A percentile compares a stretch with the other conserved stretches of the same genome.
These are phyloP conservation scores for Boletus subcaerulescens DNA, from an alignment of 768 basidiomycete genomes.

Conservation along the genomic window DNA sequence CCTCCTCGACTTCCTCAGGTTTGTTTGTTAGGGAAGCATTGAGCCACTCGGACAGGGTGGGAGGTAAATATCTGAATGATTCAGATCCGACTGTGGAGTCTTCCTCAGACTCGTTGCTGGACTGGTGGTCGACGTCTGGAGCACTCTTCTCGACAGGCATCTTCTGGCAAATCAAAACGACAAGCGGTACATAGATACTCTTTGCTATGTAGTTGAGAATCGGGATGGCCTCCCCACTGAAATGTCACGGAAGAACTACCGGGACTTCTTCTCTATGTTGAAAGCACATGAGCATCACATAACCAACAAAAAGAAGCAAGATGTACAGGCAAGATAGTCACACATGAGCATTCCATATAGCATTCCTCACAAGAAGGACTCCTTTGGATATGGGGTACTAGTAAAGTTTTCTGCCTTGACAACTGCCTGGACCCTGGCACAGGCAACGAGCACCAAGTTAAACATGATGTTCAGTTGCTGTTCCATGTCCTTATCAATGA, in stretches of 20 bases:
- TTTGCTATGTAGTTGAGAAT: conserved; percentile 4
- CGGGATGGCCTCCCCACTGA: conserved; percentile 1
- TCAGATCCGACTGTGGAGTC: background rate
- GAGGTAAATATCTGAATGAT: background rate
- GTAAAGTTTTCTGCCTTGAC: background rate
- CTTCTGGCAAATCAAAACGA: background rate
- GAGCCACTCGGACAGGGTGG: conserved; percentile 5
- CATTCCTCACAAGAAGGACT: conserved; percentile 8
- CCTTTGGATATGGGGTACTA: background rate
- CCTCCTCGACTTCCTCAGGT: background rate
- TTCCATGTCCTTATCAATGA: background rate
- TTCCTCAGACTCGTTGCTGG: background rate
- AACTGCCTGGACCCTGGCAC: conserved; percentile 4
- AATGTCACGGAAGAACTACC: conserved; percentile 5
- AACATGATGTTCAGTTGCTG: background rate
- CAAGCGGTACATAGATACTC: background rate
- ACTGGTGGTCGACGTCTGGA: background rate
- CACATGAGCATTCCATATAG: background rate
- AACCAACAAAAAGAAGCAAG: too few species aligned
- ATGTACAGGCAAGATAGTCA: background rate
- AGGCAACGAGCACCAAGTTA: background rate
- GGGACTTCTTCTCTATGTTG: conserved; percentile 3
- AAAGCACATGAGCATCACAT: background rate
- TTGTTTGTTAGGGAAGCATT: background rate
- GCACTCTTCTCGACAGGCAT: background rate